Evolutionary conservation across 1,284 basidiomycete species (phyloP).

Genomic region (Erythrobasidium hasegawianum): DNA sequence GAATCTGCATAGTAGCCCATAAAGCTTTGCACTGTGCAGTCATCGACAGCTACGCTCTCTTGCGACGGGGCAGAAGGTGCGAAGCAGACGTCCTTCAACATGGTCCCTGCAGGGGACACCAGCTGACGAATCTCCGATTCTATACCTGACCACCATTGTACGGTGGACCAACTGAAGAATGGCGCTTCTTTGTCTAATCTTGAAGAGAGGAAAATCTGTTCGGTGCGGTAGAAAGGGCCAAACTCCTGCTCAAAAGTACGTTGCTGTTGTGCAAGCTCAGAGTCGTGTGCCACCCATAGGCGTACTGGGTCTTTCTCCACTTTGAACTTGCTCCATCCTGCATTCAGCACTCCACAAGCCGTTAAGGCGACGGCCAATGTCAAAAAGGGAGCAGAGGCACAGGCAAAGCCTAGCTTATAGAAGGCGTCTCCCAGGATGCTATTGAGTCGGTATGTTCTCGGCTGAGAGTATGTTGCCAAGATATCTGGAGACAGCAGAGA

Average conservation of each 20-base stretch:
- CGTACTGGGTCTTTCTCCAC: slow-evolving; percentile 92
- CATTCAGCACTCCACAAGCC: slow-evolving; percentile 69
- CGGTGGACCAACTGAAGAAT: slow-evolving; percentile 71
- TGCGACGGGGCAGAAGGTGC: slow-evolving; percentile 72
- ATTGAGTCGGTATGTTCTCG: slow-evolving; percentile 84
- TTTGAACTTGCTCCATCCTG: slow-evolving; percentile 84
- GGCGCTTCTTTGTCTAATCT: slow-evolving; percentile 47
- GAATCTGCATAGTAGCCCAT: slow-evolving; percentile 83
- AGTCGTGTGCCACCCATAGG: slow-evolving; percentile 86
- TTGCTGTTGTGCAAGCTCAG: slow-evolving; percentile 81
- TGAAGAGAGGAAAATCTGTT: slow-evolving; percentile 75
- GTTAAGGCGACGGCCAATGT: slow-evolving; percentile 72
- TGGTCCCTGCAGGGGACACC: slow-evolving; percentile 62
- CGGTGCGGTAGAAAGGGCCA: slow-evolving; percentile 89
- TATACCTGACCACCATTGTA: slow-evolving; percentile 78
- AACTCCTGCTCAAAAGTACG: slow-evolving; percentile 91
- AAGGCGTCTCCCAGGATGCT: slow-evolving; percentile 71
- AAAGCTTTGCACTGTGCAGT: slow-evolving; percentile 86
- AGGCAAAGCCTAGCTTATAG: slow-evolving; percentile 73
- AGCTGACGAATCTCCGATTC: slow-evolving; percentile 73
- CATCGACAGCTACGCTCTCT: slow-evolving; percentile 54
- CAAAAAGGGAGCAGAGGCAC: slow-evolving; percentile 72
- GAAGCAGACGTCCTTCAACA: slow-evolving; percentile 82
- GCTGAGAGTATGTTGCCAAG: slow-evolving; percentile 56
- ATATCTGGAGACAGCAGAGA: slow-evolving; percentile 34